Conservation (phyloP, 768 basidiomycete genomes). For the Nidularia pulvinata region DNA sequence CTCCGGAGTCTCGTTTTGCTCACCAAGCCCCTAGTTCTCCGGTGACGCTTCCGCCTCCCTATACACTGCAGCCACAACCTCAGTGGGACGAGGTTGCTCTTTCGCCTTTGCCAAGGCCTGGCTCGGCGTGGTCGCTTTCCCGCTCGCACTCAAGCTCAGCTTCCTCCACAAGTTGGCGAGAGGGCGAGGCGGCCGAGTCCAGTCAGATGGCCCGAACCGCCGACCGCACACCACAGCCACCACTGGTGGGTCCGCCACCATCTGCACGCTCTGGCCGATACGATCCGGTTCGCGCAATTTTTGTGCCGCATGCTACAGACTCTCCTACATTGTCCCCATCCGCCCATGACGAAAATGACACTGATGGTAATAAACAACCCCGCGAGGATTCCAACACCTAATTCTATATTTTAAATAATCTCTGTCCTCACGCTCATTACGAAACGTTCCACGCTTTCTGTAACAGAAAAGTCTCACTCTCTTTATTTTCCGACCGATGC, state of each 20-base stretch:
- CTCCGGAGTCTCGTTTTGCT: constrained; percentile 34
- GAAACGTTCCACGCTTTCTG: constrained; percentile 21
- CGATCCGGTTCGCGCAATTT: constrained; percentile 49
- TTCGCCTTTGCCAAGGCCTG: constrained; percentile 30
- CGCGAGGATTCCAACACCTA: constrained; percentile 12
- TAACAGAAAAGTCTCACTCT: constrained; percentile 19
- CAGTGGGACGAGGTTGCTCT: constrained; percentile 58
- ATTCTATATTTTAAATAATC: background rate
- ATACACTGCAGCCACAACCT: constrained; percentile 65
- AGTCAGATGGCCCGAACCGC: background rate
- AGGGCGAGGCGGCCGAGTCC: too few relatives aligned
- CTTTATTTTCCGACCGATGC: constrained; percentile 14
- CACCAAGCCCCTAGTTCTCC: constrained; percentile 25
- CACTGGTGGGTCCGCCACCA: constrained; percentile 15
- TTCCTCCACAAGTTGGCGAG: background rate
- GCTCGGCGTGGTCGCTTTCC: constrained; percentile 32
- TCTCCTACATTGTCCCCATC: constrained; percentile 12
- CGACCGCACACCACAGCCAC: constrained; percentile 10
- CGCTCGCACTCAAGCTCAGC: constrained; percentile 19
- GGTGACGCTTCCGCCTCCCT: constrained; percentile 49
- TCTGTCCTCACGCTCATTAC: constrained; percentile 21
- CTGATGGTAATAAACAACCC: constrained; percentile 9
- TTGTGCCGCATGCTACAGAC: constrained; percentile 29
- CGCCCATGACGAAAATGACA: constrained; percentile 14
- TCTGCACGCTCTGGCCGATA: constrained; percentile 42